phyloP scores from a whole-genome alignment of 345 rosid genomes.

The Eucalyptus urophylla region DNA sequence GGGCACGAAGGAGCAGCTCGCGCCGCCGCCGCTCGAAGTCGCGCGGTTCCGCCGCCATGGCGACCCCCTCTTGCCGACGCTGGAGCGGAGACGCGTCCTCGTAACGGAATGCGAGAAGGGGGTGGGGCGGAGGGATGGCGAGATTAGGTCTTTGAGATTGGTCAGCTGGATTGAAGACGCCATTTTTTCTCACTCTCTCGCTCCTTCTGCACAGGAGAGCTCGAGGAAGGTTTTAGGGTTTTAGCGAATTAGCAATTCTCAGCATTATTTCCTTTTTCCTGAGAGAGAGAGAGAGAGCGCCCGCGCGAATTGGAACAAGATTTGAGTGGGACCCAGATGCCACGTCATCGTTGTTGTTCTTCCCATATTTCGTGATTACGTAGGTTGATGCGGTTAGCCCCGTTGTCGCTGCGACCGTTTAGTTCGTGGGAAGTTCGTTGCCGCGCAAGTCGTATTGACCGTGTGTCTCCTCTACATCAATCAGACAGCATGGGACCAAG shows the following conservation, averaged over 20 bases:
- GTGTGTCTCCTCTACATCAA: background rate
- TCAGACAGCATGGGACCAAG: background rate
- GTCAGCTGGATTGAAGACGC: conserved; percentile 38
- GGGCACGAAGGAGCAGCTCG: conserved; percentile 56
- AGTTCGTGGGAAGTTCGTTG: background rate
- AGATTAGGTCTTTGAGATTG: conserved; percentile 29
- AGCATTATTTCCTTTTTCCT: background rate
- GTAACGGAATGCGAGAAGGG: conserved; percentile 6
- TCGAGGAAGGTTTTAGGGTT: conserved; percentile 30
- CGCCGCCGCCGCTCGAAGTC: conserved; percentile 1
- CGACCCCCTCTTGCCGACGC: background rate
- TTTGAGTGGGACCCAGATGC: background rate
- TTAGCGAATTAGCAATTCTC: background rate
- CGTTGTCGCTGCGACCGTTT: background rate
- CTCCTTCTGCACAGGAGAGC: background rate
- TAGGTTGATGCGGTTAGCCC: background rate
- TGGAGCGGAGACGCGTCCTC: background rate
- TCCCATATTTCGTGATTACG: background rate
- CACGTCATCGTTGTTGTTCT: background rate
- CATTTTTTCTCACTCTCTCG: background rate
- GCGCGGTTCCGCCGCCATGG: conserved; percentile 14
- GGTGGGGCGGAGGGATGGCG: conserved; percentile 12
- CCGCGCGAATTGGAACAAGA: background rate
- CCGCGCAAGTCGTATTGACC: background rate
- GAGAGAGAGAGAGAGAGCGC: background rate